phyloP scores from a whole-genome alignment of 2,329 filamentous ascomycete genomes.

The Helotiales sp. region DNA sequence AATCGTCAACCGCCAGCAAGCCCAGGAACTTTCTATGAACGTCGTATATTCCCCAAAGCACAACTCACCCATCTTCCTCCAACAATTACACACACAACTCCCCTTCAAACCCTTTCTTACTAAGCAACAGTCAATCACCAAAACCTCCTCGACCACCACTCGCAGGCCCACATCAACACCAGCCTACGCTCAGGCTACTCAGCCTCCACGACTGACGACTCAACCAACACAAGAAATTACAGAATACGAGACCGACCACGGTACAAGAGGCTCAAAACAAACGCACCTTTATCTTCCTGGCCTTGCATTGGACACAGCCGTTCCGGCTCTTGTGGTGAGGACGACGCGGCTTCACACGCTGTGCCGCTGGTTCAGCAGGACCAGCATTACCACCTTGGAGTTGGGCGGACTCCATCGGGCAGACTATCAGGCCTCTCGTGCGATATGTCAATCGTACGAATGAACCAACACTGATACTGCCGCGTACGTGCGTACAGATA shows the following conservation, averaged over 20 bases:
- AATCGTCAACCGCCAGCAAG: not conserved
- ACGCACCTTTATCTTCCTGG: slow-evolving; percentile 45
- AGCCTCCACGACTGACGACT: slow-evolving; percentile 11
- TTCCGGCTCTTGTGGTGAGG: slow-evolving; percentile 45
- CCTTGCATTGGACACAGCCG: slow-evolving; percentile 45
- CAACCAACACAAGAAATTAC: slow-evolving; percentile 5
- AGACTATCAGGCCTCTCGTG: not conserved
- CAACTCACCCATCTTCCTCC: not conserved
- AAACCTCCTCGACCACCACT: too few species aligned
- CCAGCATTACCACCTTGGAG: not conserved
- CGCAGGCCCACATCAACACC: not conserved
- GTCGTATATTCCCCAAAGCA: not conserved
- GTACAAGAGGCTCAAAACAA: not conserved
- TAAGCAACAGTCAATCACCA: too few species aligned
- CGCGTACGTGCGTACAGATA: not conserved
- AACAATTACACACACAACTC: not conserved
- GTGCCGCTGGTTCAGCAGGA: not conserved
- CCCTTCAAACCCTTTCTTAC: too few species aligned
- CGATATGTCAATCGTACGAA: not conserved
- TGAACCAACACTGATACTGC: too few species aligned
- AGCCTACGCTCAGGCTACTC: not conserved
- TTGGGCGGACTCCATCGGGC: not conserved
- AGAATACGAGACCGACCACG: slow-evolving; percentile 3
- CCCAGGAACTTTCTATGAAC: slow-evolving; percentile 7
- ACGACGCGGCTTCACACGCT: slow-evolving; percentile 35